Evolutionary conservation across 164 flowering plant genomes (phyloP).

Genomic region (Macadamia tetraphylla): DNA sequence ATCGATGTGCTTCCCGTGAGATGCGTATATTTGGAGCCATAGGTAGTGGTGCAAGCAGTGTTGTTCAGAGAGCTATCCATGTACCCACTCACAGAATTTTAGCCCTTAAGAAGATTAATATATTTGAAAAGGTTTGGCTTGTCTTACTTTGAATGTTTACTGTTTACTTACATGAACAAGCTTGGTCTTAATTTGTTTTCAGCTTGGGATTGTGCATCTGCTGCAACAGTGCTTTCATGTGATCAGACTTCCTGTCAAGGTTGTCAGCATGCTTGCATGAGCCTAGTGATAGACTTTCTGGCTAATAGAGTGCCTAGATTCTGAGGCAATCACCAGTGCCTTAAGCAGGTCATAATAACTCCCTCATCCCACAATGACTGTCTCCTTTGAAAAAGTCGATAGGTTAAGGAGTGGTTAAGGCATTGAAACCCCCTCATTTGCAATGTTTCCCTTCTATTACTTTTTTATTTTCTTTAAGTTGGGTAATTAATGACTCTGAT

Average conservation of each 20-base stretch:
- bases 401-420: too few species aligned
- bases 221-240: background rate
- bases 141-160: conserved; percentile 3
- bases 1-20: conserved; percentile 91
- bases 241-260: background rate
- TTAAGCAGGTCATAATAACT: too few species aligned
- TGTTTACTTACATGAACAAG: background rate
- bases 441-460: too few species aligned
- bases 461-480: too few species aligned
- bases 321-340: too few species aligned
- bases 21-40: conserved; percentile 95
- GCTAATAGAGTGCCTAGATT: too few species aligned
- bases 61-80: conserved; percentile 96
- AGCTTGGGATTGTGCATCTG: background rate
- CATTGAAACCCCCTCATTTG: too few species aligned
- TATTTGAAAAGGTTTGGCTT: conserved; percentile 81
- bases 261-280: background rate
- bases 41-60: conserved; percentile 98
- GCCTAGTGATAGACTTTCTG: too few species aligned
- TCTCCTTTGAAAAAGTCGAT: too few species aligned
- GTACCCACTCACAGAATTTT: conserved; percentile 81
- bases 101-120: conserved; percentile 93
- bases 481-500: too few species aligned
- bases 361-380: too few species aligned
- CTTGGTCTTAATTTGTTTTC: background rate